phyloP scores from a whole-genome alignment of 441 rosid genomes.

The Dalechampia spathulata region DNA sequence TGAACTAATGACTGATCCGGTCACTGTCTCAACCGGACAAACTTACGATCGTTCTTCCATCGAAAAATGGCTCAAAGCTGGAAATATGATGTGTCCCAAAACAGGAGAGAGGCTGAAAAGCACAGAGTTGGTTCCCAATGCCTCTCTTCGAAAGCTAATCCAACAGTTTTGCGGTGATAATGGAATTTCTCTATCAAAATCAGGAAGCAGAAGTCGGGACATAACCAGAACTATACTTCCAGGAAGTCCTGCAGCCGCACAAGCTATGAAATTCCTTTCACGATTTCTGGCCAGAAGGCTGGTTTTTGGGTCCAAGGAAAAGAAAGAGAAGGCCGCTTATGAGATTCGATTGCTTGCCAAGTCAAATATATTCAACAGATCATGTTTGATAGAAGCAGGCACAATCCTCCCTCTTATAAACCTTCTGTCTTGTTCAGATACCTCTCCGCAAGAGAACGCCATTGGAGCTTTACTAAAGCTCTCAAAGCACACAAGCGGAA shows the following conservation, averaged over 20 bases:
- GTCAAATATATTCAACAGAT: conserved; percentile 48
- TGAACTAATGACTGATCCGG: conserved; percentile 77
- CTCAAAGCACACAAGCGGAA: conserved; percentile 51
- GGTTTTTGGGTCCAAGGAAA: conserved; percentile 39
- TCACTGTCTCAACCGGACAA: conserved; percentile 66
- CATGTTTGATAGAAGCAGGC: conserved; percentile 56
- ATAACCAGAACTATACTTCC: conserved; percentile 36
- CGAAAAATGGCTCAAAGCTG: conserved; percentile 65
- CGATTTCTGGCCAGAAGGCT: conserved; percentile 45
- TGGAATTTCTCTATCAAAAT: conserved; percentile 36
- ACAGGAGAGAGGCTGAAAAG: conserved; percentile 51
- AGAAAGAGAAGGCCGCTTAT: conserved; percentile 52
- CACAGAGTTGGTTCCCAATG: conserved; percentile 52
- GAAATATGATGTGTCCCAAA: conserved; percentile 66
- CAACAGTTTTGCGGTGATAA: conserved; percentile 42
- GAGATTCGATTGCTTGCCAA: conserved; percentile 62
- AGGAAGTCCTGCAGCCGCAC: conserved; percentile 43
- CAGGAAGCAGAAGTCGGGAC: conserved; percentile 29
- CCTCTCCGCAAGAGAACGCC: conserved; percentile 41
- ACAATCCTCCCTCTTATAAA: conserved; percentile 43
- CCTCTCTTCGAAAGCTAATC: conserved; percentile 46
- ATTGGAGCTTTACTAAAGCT: conserved; percentile 64
- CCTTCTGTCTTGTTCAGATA: conserved; percentile 29
- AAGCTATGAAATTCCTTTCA: conserved; percentile 39
- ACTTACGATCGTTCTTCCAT: conserved; percentile 81